phyloP scores from a whole-genome alignment of 352 stramenopile genomes.

The Peronospora destructor region DNA sequence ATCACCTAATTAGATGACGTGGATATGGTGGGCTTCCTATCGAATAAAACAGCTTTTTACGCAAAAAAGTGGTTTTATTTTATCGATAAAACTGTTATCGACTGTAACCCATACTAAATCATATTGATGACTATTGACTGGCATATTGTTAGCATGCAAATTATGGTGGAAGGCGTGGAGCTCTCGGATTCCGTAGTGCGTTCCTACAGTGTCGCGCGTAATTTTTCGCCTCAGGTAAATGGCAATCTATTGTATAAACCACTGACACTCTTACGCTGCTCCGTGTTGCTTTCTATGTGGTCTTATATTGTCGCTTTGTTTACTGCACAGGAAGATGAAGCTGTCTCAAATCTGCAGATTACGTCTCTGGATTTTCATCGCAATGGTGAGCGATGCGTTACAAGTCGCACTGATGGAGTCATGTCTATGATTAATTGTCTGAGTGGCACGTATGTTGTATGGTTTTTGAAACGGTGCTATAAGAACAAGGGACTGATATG shows the following conservation, averaged over 20 bases:
- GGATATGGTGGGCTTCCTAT: background rate
- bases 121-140: constrained; percentile 1
- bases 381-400: constrained; percentile 69
- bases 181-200: constrained; percentile 55
- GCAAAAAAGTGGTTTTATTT: background rate
- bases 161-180: constrained; percentile 26
- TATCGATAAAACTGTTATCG: background rate
- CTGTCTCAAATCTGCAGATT: constrained; percentile 42
- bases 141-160: constrained; percentile 5
- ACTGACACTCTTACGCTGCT: too few species aligned
- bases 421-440: constrained; percentile 79
- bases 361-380: constrained; percentile 74
- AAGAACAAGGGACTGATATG: too few species aligned
- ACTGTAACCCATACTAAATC: constrained; percentile 1
- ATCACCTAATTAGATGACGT: constrained; percentile 1
- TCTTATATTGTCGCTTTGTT: background rate
- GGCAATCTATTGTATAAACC: background rate
- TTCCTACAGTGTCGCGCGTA: constrained; percentile 59
- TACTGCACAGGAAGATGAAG: constrained; percentile 45
- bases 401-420: constrained; percentile 68
- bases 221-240: constrained; percentile 54
- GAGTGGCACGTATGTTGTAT: constrained; percentile 61
- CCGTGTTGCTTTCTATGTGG: background rate
- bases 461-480: too few species aligned
- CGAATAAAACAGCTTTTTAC: too few species aligned